Evolutionary conservation across 495 filamentous ascomycete species (phyloP), one percentile per base, ranked within the genome.

Genomic region (Entonaema liquescens): DNA sequence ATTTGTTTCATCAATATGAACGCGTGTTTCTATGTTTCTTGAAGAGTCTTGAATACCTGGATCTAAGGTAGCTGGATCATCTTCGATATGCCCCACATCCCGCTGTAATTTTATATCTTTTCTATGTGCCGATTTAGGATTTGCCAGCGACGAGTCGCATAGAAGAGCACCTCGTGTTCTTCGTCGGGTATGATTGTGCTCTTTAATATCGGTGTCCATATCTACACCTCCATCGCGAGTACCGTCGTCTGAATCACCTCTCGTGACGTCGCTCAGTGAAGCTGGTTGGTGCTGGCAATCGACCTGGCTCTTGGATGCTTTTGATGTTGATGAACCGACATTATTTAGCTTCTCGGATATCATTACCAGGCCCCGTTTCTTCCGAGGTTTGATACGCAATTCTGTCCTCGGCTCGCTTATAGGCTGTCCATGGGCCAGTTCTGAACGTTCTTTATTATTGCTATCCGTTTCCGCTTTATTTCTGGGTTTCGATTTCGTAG

Each of bases 311-410:
- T 67, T 60, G 3, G 35, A 33, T 52, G 6, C n/a, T 28, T 36
- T 56, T 33, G 62, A 52, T 23, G 29, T 31, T 35, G 63, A 56
- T 38, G 52, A 58, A 35, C 44, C 44, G 21, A 59, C 44, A 54
- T 36, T 42, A 19, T 50, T 55, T 59, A 56, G 65, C 61, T 72
- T 74, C 55, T 83, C 81, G 5, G 76, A 68, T 4, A 79, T 31
- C 61, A 82, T 74, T 44, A 83, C 36, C 2, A 84, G 59, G 29
- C 82, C 81, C 52, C 82, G 74, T 55, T 80, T 83, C 33, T 79
- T 80, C 59, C 80, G 67, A 12, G 79, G 76, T 42, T 77, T 81
- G 28, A 84, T 78, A 17, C 75, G 79, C 35, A 84, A 63, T 52
- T 82, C 79, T 38, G 78, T 80, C 58, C 76, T 76, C n/a, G 74